Percentiles rank a stretch among this genome's conserved stretches.
These are phyloP conservation scores for Beauveria sp. DNA, from an alignment of 2,329 filamentous ascomycete species.

Conservation along the genomic window DNA sequence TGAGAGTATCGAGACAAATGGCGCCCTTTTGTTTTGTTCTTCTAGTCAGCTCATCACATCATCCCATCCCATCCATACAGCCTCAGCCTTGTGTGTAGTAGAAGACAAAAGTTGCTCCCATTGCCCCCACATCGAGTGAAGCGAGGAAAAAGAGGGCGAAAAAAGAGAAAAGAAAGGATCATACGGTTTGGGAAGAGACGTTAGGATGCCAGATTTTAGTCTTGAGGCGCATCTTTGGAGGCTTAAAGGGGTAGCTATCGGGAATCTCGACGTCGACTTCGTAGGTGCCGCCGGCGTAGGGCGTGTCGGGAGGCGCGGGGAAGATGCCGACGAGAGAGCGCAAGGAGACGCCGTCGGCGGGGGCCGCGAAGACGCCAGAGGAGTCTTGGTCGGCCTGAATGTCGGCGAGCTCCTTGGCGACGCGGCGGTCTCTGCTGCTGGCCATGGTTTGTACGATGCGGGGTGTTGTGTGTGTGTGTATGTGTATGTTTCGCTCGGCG, in stretches of 20 bases:
- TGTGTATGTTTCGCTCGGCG: neutral
- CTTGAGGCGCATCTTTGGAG: constrained; percentile 82
- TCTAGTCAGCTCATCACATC: neutral
- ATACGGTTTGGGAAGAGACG: constrained; percentile 84
- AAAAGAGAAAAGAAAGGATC: constrained; percentile 22
- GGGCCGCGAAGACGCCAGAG: constrained; percentile 67
- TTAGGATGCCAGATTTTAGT: constrained; percentile 98
- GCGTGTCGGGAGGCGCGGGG: constrained; percentile 80
- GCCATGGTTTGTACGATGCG: constrained; percentile 28
- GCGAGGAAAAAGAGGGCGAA: constrained; percentile 16
- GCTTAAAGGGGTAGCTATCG: constrained; percentile 84
- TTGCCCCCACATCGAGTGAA: neutral
- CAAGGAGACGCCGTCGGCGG: constrained; percentile 60
- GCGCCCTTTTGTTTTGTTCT: constrained; percentile 56
- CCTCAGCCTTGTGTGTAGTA: neutral
- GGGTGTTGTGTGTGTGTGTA: neutral
- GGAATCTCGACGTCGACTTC: constrained; percentile 82
- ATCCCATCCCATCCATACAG: neutral
- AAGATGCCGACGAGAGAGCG: constrained; percentile 80
- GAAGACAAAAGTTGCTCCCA: neutral
- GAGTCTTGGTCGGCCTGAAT: constrained; percentile 63
- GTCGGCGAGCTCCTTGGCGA: constrained; percentile 70
- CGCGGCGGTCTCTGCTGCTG: constrained; percentile 48
- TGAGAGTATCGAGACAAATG: constrained; percentile 91
- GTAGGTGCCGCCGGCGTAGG: constrained; percentile 82